A percentile compares a stretch with the other conserved stretches of the same genome.
These are phyloP conservation scores for Murraya paniculata DNA, from an alignment of 345 rosid species.

Conservation along the genomic window DNA sequence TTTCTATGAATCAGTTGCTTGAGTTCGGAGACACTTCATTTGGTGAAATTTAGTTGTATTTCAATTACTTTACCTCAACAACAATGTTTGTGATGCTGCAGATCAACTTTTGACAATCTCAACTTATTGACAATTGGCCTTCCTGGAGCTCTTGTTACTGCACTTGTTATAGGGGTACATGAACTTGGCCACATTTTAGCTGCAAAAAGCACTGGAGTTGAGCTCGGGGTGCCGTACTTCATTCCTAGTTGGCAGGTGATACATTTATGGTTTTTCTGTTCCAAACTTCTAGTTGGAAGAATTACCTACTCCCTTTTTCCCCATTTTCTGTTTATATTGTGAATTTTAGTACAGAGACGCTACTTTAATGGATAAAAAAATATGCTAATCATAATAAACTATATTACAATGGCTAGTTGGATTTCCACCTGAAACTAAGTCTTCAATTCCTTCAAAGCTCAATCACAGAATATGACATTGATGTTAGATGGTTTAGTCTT, in stretches of 20 bases:
- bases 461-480: neutral
- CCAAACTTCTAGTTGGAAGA: neutral
- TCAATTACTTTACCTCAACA: neutral
- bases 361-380: too few species aligned
- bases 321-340: neutral
- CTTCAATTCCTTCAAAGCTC: neutral
- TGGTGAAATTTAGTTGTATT: neutral
- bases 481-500: neutral
- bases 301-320: neutral
- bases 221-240: constrained; percentile 89
- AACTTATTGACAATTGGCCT: constrained; percentile 68
- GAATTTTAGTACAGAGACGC: neutral
- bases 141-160: constrained; percentile 85
- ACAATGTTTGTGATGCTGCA: constrained; percentile 31
- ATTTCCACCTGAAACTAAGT: neutral
- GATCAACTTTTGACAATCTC: constrained; percentile 77
- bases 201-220: constrained; percentile 57
- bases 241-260: constrained; percentile 99
- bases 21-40: neutral
- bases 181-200: constrained; percentile 76
- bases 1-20: neutral
- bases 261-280: constrained; percentile 3
- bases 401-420: too few species aligned
- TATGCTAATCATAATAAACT: too few species aligned
- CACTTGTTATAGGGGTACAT: constrained; percentile 73